Evolutionary conservation across 805 yeast genomes (phyloP).

Genomic region (Saccharomycopsis sp.): DNA sequence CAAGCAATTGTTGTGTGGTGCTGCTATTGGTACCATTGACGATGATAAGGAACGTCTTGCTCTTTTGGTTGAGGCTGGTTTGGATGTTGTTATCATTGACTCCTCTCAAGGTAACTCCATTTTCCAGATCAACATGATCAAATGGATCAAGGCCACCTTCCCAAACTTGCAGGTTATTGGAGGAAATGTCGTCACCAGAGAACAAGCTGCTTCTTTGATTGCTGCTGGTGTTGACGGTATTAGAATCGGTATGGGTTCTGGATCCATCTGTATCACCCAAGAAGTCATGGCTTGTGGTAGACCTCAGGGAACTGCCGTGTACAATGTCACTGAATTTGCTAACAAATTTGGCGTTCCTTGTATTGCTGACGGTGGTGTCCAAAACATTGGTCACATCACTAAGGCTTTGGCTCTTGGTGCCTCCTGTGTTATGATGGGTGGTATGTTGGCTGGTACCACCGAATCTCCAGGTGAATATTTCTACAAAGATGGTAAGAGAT

Average conservation of each 20-base stretch:
- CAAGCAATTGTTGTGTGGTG: conserved; percentile 97
- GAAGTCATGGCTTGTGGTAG: conserved; percentile 99
- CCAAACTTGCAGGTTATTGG: conserved; percentile 87
- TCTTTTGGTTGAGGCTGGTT: conserved; percentile 88
- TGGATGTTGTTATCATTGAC: conserved; percentile 92
- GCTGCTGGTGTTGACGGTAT: conserved; percentile 96
- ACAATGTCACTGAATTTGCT: conserved; percentile 89
- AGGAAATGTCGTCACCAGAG: conserved; percentile 98
- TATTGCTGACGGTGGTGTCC: conserved; percentile 99
- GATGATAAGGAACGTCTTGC: conserved; percentile 81
- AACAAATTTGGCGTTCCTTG: conserved; percentile 95
- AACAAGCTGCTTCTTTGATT: conserved; percentile 94
- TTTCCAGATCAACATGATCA: conserved; percentile 90
- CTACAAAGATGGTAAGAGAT: conserved; percentile 96
- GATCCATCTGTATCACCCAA: conserved; percentile 98
- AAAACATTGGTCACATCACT: conserved; percentile 96
- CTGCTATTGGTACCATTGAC: conserved; percentile 92
- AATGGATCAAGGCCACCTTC: conserved; percentile 77
- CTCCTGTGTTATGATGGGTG: conserved; percentile 98
- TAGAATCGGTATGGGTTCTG: conserved; percentile 99
- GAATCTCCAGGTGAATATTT: conserved; percentile 98
- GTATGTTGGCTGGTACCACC: conserved; percentile 96
- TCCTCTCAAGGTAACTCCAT: conserved; percentile 97
- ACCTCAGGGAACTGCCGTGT: conserved; percentile 99
- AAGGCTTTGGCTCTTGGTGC: conserved; percentile 97